Conservation (phyloP, 805 yeast genomes). For the Barnettozyma botsteinii region DNA sequence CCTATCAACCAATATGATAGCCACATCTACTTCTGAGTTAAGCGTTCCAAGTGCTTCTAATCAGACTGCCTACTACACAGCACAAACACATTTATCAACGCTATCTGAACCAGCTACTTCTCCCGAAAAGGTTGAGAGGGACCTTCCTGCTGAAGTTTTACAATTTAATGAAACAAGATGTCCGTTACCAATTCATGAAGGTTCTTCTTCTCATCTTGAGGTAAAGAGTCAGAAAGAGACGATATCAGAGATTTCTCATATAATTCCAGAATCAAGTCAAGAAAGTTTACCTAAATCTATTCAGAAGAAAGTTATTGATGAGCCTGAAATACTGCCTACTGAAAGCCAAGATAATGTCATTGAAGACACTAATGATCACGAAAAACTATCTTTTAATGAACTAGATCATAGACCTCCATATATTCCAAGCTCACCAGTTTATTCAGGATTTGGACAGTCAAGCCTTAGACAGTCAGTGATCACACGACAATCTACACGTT, state of each 20-base stretch:
- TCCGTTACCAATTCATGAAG: too few relatives aligned
- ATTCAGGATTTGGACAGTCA: slow-evolving; percentile 17
- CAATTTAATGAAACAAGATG: not conserved
- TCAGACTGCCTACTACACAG: slow-evolving; percentile 2
- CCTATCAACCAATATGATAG: too few relatives aligned
- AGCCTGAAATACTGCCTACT: too few relatives aligned
- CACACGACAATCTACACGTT: slow-evolving; percentile 26
- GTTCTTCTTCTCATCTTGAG: too few relatives aligned
- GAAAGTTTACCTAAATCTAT: too few relatives aligned
- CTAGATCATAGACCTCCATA: slow-evolving; percentile 20
- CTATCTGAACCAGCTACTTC: not conserved
- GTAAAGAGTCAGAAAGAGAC: too few relatives aligned
- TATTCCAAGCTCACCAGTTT: slow-evolving; percentile 9
- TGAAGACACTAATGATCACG: slow-evolving; percentile 1
- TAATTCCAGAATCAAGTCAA: too few relatives aligned
- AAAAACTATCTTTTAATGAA: slow-evolving; percentile 5
- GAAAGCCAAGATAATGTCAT: too few relatives aligned
- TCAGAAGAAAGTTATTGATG: too few relatives aligned
- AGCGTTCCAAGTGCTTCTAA: too few relatives aligned
- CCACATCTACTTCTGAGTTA: too few relatives aligned
- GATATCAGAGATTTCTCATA: too few relatives aligned
- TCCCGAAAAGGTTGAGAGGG: not conserved
- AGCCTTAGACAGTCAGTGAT: slow-evolving; percentile 25
- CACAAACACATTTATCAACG: not conserved
- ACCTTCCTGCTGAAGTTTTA: not conserved